Percentiles rank a stretch among this genome's conserved stretches.
Conservation (phyloP, 805 yeast genomes). For the Starmerella lactis-condensi region DNA sequence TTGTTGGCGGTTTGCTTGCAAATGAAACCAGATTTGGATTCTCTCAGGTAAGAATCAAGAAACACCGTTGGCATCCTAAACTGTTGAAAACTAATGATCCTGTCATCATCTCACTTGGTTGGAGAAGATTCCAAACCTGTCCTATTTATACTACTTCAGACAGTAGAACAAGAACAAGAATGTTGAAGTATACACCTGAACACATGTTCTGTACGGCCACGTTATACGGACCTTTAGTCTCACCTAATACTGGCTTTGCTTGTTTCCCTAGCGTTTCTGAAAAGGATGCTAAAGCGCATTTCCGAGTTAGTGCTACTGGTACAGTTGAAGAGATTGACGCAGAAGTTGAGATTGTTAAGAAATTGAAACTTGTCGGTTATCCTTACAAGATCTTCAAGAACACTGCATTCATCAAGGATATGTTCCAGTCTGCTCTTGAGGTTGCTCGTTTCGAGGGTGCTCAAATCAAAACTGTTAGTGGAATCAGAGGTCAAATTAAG, state of each 20-base stretch:
- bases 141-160: conserved; percentile 94
- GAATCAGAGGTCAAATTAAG: conserved; percentile 93
- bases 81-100: conserved; percentile 92
- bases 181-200: conserved; percentile 96
- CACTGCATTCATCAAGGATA: conserved; percentile 92
- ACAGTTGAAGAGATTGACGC: conserved; percentile 81
- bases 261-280: conserved; percentile 81
- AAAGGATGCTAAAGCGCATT: conserved; percentile 68
- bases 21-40: conserved; percentile 89
- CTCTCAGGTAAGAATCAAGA: conserved; percentile 79
- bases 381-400: conserved; percentile 87
- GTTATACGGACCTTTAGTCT: conserved; percentile 89
- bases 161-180: conserved; percentile 91
- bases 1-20: conserved; percentile 76
- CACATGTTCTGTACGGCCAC: conserved; percentile 93
- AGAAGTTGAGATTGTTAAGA: conserved; percentile 81
- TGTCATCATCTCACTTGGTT: conserved; percentile 76
- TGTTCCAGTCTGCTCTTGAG: conserved; percentile 83
- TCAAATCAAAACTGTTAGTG: conserved; percentile 85
- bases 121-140: conserved; percentile 95
- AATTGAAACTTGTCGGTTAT: conserved; percentile 82
- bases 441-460: conserved; percentile 98
- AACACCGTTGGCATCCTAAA: conserved; percentile 98
- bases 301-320: conserved; percentile 94
- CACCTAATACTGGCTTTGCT: conserved; percentile 94